Evolutionary conservation across 805 yeast genomes (phyloP).

Genomic region (Metschnikowia proteae): DNA sequence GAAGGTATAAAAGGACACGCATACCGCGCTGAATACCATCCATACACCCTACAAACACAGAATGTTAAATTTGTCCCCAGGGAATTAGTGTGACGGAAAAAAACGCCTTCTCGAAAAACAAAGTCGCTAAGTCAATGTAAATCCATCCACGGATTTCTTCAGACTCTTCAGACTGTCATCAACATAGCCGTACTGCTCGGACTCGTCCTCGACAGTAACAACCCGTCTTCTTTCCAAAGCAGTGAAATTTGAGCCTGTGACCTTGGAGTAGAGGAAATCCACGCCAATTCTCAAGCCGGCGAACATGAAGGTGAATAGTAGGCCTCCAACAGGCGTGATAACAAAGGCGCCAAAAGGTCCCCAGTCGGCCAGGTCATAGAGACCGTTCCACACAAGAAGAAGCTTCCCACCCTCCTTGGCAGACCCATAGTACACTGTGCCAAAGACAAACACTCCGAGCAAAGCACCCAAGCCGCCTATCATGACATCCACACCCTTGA

Average conservation of each 20-base stretch:
- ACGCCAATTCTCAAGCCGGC: slow-evolving; percentile 46
- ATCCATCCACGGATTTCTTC: slow-evolving; percentile 2
- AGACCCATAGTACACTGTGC: slow-evolving; percentile 68
- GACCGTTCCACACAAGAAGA: slow-evolving; percentile 72
- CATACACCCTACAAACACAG: too few relatives aligned
- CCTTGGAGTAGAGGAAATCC: slow-evolving; percentile 29
- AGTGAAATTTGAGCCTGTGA: slow-evolving; percentile 39
- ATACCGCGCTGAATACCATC: too few relatives aligned
- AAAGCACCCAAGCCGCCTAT: slow-evolving; percentile 83
- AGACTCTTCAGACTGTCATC: slow-evolving; percentile 17
- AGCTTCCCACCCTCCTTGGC: slow-evolving; percentile 77
- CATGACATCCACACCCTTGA: slow-evolving; percentile 77
- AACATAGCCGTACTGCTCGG: slow-evolving; percentile 16
- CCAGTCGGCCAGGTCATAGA: slow-evolving; percentile 79
- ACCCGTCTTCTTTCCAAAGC: slow-evolving; percentile 42
- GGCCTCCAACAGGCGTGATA: slow-evolving; percentile 80
- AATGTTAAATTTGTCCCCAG: too few relatives aligned
- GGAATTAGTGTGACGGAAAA: too few relatives aligned
- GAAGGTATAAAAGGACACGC: too few relatives aligned
- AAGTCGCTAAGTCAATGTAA: too few relatives aligned
- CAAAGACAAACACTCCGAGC: slow-evolving; percentile 75
- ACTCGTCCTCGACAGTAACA: slow-evolving; percentile 10
- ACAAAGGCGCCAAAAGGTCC: slow-evolving; percentile 93
- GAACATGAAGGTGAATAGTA: slow-evolving; percentile 52
- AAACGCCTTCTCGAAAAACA: too few relatives aligned